phyloP scores from a whole-genome alignment of 2,329 filamentous ascomycete genomes.

The Phaeosphaeriaceae sp. region DNA sequence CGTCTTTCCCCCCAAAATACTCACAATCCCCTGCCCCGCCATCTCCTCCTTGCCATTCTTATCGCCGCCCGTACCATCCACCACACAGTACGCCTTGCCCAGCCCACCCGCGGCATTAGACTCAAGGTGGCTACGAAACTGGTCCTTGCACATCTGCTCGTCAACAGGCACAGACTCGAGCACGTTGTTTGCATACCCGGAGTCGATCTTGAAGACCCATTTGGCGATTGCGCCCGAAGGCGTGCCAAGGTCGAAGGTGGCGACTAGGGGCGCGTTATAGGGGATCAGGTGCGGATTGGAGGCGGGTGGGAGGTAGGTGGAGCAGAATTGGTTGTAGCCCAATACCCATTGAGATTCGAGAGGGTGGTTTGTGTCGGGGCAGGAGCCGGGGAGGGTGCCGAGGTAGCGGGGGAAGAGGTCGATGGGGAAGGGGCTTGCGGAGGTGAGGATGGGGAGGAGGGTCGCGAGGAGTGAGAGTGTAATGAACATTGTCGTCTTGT shows the following conservation, averaged over 20 bases:
- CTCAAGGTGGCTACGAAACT: background rate
- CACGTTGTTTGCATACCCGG: background rate
- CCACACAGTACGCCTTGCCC: background rate
- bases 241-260: background rate
- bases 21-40: background rate
- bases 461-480: background rate
- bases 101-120: background rate
- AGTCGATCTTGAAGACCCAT: background rate
- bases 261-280: background rate
- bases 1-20: background rate
- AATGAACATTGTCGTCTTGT: background rate
- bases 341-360: background rate
- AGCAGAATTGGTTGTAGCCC: background rate
- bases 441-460: background rate
- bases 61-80: background rate
- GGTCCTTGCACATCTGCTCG: background rate
- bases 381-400: background rate
- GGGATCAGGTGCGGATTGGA: background rate
- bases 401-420: background rate
- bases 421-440: background rate
- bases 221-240: background rate
- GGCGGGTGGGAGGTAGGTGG: background rate
- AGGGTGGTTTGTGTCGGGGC: background rate
- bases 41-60: background rate
- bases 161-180: background rate